phyloP scores from a whole-genome alignment of 2,329 filamentous ascomycete genomes.

The Fusarium nygamai region DNA sequence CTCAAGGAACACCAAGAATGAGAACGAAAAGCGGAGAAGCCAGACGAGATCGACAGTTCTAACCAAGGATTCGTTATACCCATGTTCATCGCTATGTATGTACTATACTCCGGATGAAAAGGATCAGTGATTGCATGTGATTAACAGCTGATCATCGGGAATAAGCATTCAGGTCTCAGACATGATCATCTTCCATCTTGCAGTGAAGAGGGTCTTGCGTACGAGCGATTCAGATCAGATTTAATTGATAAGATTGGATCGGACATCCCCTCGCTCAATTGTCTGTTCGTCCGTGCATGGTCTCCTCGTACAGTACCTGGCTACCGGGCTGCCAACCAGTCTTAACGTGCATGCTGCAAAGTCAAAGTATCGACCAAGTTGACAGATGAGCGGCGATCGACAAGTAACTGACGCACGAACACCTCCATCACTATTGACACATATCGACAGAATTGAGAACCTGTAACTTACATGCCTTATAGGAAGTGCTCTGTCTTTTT shows the following conservation, averaged over 20 bases:
- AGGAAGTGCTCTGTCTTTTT: background rate
- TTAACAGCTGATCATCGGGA: background rate
- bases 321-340: background rate
- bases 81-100: background rate
- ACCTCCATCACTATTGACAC: background rate
- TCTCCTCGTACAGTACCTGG: background rate
- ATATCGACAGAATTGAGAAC: background rate
- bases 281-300: background rate
- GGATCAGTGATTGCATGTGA: background rate
- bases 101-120: background rate
- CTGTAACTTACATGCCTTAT: background rate
- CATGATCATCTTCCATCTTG: background rate
- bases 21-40: constrained; percentile 9
- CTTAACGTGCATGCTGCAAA: background rate
- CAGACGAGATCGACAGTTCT: background rate
- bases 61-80: background rate
- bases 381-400: background rate
- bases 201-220: background rate
- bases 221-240: background rate
- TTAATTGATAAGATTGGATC: constrained; percentile 11
- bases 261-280: background rate
- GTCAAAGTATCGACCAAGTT: background rate
- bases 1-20: background rate
- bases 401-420: background rate
- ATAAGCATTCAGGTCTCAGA: background rate